Evolutionary conservation across 1,139 yeast species (phyloP), one percentile per base, ranked within the genome.

Genomic region (Candida frijolesensis): DNA sequence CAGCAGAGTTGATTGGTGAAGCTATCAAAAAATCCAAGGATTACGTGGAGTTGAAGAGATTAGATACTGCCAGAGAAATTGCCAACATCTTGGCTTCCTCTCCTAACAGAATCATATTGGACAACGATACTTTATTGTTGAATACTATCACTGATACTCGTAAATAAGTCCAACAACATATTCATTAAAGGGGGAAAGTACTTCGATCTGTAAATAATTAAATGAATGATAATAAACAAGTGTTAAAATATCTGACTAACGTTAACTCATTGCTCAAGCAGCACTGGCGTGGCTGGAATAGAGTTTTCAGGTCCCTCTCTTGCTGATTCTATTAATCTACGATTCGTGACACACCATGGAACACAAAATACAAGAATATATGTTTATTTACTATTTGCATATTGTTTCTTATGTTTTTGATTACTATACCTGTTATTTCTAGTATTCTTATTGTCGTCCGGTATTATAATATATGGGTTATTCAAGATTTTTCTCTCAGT

Each of bases 1-100:
- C 97, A 51, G 99, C 99, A 33, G 96, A 92, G 69, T 86, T 94
- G 75, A 90, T 94, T 74, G 99, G 99, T 82, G 99, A 94, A 59
- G 99, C 99, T 50, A 92, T 94, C 69, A 94, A 92, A 78, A 94
- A 94, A 74, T 88, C 95, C 29, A 88, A 81, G 71, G 98, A 94
- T 70, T 94, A 94, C 69, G 96, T 94, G 45, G 99, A 94, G 70
- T 83, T 94, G 71, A 94, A 92, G 80, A 86, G 97, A 74, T 83
- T 94, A 67, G 98, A 92, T 67, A 94, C 99, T 49, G 99, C 99
- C 14, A 84, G 92, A 63, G 99, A 95, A 66, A 95, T 95, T 69
- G 98, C 99, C 45, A 78, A 74, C 42, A 89, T 92, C 47, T 76
- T 94, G 65, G 83, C 97, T 43, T 76, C 77, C 60, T 89, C 97